These are phyloP conservation scores for Fusarium oxysporum DNA, from an alignment of 2,329 filamentous ascomycete species.

Conservation along the genomic window DNA sequence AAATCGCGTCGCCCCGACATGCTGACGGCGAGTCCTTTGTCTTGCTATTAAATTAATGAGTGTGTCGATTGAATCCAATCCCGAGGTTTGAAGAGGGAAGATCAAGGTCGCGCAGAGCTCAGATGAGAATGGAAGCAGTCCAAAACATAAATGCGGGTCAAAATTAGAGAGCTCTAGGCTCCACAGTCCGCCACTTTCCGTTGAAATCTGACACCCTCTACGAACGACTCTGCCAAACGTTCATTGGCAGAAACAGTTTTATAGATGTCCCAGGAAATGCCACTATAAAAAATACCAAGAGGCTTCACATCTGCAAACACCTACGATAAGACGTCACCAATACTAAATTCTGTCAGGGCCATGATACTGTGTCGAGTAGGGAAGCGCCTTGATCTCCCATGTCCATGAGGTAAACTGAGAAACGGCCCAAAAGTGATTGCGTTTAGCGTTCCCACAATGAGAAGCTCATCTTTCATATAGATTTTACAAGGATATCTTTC, in stretches of 20 bases:
- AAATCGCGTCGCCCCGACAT: slow-evolving; percentile 82
- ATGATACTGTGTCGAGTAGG: neutral
- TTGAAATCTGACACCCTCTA: neutral
- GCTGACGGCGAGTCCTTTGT: slow-evolving; percentile 41
- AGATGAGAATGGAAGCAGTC: slow-evolving; percentile 15
- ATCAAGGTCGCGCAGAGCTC: slow-evolving; percentile 17
- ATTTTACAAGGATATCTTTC: slow-evolving; percentile 28
- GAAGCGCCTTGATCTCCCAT: neutral
- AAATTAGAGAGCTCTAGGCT: slow-evolving; percentile 11
- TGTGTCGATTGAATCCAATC: neutral
- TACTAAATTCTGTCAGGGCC: neutral
- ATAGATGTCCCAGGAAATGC: slow-evolving; percentile 9
- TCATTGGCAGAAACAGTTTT: neutral
- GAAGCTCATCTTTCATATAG: slow-evolving; percentile 11
- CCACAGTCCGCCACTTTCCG: slow-evolving; percentile 21
- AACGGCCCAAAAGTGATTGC: slow-evolving; percentile 23
- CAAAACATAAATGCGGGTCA: slow-evolving; percentile 32
- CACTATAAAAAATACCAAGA: slow-evolving; percentile 3
- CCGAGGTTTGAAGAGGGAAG: neutral
- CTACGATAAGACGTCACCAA: slow-evolving; percentile 7
- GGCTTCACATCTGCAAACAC: slow-evolving; percentile 1
- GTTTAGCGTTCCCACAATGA: slow-evolving; percentile 30
- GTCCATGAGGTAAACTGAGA: neutral
- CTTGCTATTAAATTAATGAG: slow-evolving; percentile 1
- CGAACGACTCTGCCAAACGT: neutral